phyloP scores from a whole-genome alignment of 2,329 filamentous ascomycete species.

The Alternaria arborescens region DNA sequence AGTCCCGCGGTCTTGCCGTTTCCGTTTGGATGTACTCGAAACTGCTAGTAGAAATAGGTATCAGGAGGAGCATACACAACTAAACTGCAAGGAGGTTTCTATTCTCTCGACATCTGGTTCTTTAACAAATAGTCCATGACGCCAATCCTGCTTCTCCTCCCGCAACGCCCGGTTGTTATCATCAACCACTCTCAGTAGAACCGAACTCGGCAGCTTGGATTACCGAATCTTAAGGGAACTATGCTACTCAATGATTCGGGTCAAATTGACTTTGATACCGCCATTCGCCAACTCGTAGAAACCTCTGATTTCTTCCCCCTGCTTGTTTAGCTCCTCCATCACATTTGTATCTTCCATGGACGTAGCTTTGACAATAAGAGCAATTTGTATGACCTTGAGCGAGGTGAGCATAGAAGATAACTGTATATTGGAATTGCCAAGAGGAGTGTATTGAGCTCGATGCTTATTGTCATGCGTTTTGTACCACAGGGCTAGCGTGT shows the following conservation, averaged over 20 bases:
- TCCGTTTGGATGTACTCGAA: constrained; percentile 36
- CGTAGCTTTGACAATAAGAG: not conserved
- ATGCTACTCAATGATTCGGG: not conserved
- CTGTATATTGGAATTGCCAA: not conserved
- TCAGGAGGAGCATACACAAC: too few relatives aligned
- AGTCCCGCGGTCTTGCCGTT: constrained; percentile 57
- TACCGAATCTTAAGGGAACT: not conserved
- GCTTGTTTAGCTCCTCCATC: not conserved
- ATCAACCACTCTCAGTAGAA: too few relatives aligned
- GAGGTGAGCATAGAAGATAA: not conserved
- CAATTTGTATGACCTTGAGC: not conserved
- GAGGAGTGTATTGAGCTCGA: not conserved
- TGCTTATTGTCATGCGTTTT: too few relatives aligned
- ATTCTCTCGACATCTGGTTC: not conserved
- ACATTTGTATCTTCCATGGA: not conserved
- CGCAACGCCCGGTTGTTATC: too few relatives aligned
- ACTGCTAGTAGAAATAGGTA: constrained; percentile 15
- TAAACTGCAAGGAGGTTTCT: too few relatives aligned
- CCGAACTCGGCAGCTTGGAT: too few relatives aligned
- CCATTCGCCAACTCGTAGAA: not conserved
- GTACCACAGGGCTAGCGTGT: not conserved
- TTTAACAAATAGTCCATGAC: not conserved
- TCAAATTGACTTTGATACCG: not conserved
- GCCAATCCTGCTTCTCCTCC: not conserved
- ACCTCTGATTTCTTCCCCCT: not conserved